These are phyloP conservation scores for Aspergillus novofumigatus DNA, from an alignment of 2,329 filamentous ascomycete genomes.

Conservation along the genomic window DNA sequence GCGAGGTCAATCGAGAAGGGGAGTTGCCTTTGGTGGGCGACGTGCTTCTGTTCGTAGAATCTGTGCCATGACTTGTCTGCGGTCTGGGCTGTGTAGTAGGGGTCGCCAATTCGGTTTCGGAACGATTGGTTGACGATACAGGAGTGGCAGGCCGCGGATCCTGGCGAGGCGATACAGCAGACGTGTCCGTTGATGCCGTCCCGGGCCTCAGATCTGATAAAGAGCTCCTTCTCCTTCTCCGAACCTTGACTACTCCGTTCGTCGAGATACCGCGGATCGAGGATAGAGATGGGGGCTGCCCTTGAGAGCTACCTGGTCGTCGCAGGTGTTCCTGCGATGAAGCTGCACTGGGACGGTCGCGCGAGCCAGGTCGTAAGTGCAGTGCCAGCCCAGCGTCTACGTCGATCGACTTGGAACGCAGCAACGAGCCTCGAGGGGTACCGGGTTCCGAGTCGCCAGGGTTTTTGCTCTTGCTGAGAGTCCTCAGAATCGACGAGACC, in stretches of 20 bases:
- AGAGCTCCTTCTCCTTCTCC: slow-evolving; percentile 85
- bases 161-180: slow-evolving; percentile 29
- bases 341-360: slow-evolving; percentile 52
- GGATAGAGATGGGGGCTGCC: slow-evolving; percentile 44
- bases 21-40: slow-evolving; percentile 30
- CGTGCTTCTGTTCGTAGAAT: slow-evolving; percentile 26
- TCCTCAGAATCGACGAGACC: slow-evolving; percentile 76
- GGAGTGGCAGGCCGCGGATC: slow-evolving; percentile 37
- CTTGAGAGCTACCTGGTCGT: slow-evolving; percentile 44
- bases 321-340: slow-evolving; percentile 44
- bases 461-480: slow-evolving; percentile 75
- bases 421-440: slow-evolving; percentile 62
- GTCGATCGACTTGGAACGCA: slow-evolving; percentile 75
- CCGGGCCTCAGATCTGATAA: slow-evolving; percentile 76
- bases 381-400: slow-evolving; percentile 49
- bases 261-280: slow-evolving; percentile 51
- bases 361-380: slow-evolving; percentile 51
- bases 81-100: slow-evolving; percentile 27
- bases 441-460: slow-evolving; percentile 61
- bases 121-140: slow-evolving; percentile 19
- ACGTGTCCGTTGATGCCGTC: slow-evolving; percentile 56
- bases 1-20: slow-evolving; percentile 28
- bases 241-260: slow-evolving; percentile 39
- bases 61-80: slow-evolving; percentile 25
- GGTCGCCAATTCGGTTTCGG: slow-evolving; percentile 26